Conservation (phyloP, 805 yeast genomes). For the Cephaloascus fragrans region DNA sequence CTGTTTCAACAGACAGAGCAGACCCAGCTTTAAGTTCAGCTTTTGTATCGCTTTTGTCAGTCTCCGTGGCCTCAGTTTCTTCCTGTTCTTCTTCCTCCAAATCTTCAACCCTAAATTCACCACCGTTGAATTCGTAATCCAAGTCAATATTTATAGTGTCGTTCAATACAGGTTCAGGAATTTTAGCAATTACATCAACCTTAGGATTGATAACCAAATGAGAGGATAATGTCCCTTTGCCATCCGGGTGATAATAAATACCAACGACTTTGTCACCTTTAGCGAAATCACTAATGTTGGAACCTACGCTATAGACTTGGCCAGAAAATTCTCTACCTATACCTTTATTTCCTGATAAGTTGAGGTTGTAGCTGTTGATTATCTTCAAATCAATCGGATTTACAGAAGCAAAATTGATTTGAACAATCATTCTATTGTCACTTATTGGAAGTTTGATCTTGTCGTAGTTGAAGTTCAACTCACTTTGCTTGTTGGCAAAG, state of each 20-base stretch:
- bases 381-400: constrained; percentile 61
- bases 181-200: constrained; percentile 27
- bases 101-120: neutral
- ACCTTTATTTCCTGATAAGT: constrained; percentile 49
- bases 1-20: neutral
- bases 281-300: constrained; percentile 22
- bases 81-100: neutral
- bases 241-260: constrained; percentile 36
- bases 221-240: constrained; percentile 50
- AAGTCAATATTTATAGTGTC: neutral
- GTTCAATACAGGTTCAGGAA: constrained; percentile 5
- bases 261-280: constrained; percentile 66
- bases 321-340: constrained; percentile 69
- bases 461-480: constrained; percentile 43
- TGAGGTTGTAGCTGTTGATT: constrained; percentile 41
- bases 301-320: constrained; percentile 44
- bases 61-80: neutral
- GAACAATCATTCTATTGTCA: constrained; percentile 40
- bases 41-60: neutral
- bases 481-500: constrained; percentile 29
- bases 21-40: too few relatives aligned
- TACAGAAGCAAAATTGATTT: constrained; percentile 48
- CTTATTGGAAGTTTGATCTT: constrained; percentile 40
- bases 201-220: constrained; percentile 45
- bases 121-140: constrained; percentile 1